Percentiles rank a stretch among this genome's conserved stretches.
Conservation (phyloP, 2,329 filamentous ascomycete genomes). For the Clonostachys chloroleuca region DNA sequence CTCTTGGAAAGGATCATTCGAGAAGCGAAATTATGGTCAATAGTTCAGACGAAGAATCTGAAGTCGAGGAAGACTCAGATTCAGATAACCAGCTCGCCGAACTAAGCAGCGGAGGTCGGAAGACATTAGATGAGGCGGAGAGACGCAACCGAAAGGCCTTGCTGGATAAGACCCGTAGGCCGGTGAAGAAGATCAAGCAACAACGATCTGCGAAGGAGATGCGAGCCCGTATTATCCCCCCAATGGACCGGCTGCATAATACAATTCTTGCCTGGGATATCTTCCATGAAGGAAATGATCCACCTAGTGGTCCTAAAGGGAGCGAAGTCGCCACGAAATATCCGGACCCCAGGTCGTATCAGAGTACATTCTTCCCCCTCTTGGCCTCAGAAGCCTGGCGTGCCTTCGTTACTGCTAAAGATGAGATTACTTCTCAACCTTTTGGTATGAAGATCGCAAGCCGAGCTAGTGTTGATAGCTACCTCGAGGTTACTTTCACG, state of each 20-base stretch:
- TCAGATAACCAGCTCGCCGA: constrained; percentile 32
- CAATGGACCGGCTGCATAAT: constrained; percentile 79
- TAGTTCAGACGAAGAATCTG: constrained; percentile 71
- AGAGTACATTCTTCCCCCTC: constrained; percentile 84
- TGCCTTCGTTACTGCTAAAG: constrained; percentile 82
- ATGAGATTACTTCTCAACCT: constrained; percentile 74
- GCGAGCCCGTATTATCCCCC: constrained; percentile 85
- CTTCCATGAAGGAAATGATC: constrained; percentile 83
- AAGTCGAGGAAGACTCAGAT: constrained; percentile 54
- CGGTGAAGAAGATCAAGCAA: constrained; percentile 79
- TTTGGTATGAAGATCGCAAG: constrained; percentile 87
- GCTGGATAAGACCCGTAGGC: constrained; percentile 57
- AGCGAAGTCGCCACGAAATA: constrained; percentile 76
- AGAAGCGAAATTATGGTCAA: constrained; percentile 91
- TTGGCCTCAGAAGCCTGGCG: constrained; percentile 94
- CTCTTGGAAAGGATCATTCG: constrained; percentile 75
- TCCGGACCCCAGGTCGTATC: constrained; percentile 71
- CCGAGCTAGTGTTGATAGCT: constrained; percentile 86
- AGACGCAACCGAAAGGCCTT: constrained; percentile 39
- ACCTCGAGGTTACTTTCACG: constrained; percentile 83
- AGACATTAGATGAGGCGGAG: constrained; percentile 43
- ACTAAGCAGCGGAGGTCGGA: constrained; percentile 40
- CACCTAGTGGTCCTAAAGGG: constrained; percentile 72
- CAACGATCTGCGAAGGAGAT: constrained; percentile 86
- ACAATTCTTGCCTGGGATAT: constrained; percentile 92